Evolutionary conservation across 371 early-diverging fungal genomes (phyloP), one percentile per base, ranked within the genome.

Genomic region (Apophysomyces variabilis): DNA sequence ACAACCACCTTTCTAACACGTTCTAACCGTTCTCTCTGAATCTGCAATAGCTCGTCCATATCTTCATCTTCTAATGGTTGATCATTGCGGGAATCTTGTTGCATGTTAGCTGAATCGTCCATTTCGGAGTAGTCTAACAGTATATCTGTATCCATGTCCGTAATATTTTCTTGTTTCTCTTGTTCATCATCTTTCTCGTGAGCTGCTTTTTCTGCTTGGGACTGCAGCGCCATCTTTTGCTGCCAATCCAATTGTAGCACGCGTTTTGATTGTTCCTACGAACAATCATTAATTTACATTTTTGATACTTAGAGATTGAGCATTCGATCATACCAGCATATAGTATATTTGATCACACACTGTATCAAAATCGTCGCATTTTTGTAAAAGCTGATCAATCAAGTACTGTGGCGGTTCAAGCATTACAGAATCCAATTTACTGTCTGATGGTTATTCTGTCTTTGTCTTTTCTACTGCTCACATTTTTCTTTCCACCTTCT

Each of bases 271-370:
- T 82, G 80, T 67, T 78, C 76, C 78, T 80, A 35, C 5, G 1
- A 13, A 11, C 47, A 0, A 11, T 16, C 4, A 21, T 7, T n/a
- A 18, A 13, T 4, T 7, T 32, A 18, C 36, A 7, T 26, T 3
- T 7, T 60, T 14, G 14, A 12, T 32, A 7, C 5, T n/a, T 3
- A 13, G 44, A 64, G 3, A 13, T 35, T 41, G 18, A 6, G 16
- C 12, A 26, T 5, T 16, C 7, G 6, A 16, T 26, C 56, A 54
- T 76, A 77, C 80, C 54, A 82, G 64, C 7, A 65, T 74, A 61
- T 71, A 79, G 50, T 79, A 76, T 11, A 79, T 73, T 38, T 82
- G 83, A 72, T 82, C 78, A 67, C 83, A 82, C 18, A 79, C 75
- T 0, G 75, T 73, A 62, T 79, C 83, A 61, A 82, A 77, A 60